Conservation (phyloP, 1,284 basidiomycete species). For the Microbotryum scabiosae region DNA sequence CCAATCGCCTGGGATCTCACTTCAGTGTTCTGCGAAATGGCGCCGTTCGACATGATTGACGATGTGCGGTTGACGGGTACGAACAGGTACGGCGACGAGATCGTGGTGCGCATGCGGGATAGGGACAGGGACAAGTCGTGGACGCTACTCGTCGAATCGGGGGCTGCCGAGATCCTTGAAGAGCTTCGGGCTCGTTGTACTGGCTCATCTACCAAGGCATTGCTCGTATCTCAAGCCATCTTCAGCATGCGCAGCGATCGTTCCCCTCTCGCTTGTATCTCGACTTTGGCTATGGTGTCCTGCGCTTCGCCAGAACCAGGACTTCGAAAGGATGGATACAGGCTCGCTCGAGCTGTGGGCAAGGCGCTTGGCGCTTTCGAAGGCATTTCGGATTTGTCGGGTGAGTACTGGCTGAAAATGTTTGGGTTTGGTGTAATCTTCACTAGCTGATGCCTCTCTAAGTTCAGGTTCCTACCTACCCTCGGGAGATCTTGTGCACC, state of each 20-base stretch:
- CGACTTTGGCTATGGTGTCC: too few relatives aligned
- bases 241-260: too few relatives aligned
- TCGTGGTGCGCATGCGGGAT: conserved; percentile 48
- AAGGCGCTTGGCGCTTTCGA: conserved; percentile 63
- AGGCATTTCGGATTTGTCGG: conserved; percentile 42
- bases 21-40: conserved; percentile 37
- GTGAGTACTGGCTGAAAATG: neutral
- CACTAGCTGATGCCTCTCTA: conserved; percentile 41
- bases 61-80: conserved; percentile 1
- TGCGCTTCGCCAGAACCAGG: conserved; percentile 58
- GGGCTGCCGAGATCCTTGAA: too few relatives aligned
- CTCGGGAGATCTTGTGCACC: conserved; percentile 58
- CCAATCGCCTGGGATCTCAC: conserved; percentile 15
- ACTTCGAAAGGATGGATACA: conserved; percentile 65
- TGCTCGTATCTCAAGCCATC: too few relatives aligned
- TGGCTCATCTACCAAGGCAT: too few relatives aligned
- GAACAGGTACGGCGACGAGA: conserved; percentile 3
- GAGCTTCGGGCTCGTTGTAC: too few relatives aligned
- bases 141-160: too few relatives aligned
- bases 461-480: conserved; percentile 60
- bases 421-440: too few relatives aligned
- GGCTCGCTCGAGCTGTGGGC: conserved; percentile 67
- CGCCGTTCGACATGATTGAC: conserved; percentile 49
- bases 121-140: too few relatives aligned
- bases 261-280: too few relatives aligned